phyloP scores from a whole-genome alignment of 805 yeast genomes.

The Nakazawaea siamensis region DNA sequence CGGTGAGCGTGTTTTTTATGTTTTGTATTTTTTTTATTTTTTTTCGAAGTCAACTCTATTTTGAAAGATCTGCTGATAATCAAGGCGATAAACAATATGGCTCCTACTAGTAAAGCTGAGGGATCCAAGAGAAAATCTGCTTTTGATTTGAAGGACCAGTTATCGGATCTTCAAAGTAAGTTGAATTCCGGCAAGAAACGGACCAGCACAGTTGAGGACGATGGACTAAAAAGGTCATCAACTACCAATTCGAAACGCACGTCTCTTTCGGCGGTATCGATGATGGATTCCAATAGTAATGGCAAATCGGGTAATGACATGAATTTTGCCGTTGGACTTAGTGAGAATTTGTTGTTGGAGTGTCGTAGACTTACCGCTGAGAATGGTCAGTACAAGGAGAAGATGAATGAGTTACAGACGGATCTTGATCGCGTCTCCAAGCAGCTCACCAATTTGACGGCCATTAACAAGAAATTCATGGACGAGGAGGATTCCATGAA shows the following conservation, averaged over 20 bases:
- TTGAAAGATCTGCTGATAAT: too few relatives aligned
- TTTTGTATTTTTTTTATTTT: too few relatives aligned
- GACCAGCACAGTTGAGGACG: too few relatives aligned
- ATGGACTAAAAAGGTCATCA: background rate
- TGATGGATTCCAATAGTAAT: background rate
- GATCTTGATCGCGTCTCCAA: constrained; percentile 32
- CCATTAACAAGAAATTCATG: constrained; percentile 23
- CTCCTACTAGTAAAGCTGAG: too few relatives aligned
- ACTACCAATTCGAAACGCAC: constrained; percentile 2
- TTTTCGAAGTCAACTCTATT: too few relatives aligned
- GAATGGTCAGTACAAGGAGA: constrained; percentile 36
- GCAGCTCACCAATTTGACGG: constrained; percentile 25
- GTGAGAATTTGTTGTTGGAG: constrained; percentile 63
- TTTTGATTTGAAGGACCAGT: constrained; percentile 30
- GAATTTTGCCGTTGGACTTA: constrained; percentile 64
- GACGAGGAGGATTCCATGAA: constrained; percentile 39
- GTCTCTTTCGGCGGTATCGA: background rate
- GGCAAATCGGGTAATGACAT: constrained; percentile 44
- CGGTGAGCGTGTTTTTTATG: too few relatives aligned
- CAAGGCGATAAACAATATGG: too few relatives aligned
- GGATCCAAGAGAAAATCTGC: constrained; percentile 16
- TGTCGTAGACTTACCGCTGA: constrained; percentile 67
- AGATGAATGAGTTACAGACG: constrained; percentile 32
- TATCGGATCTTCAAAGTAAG: constrained; percentile 33
- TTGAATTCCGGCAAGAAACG: too few relatives aligned